These are phyloP conservation scores for Trametes pubescens DNA, from an alignment of 1,284 basidiomycete species.

Conservation along the genomic window DNA sequence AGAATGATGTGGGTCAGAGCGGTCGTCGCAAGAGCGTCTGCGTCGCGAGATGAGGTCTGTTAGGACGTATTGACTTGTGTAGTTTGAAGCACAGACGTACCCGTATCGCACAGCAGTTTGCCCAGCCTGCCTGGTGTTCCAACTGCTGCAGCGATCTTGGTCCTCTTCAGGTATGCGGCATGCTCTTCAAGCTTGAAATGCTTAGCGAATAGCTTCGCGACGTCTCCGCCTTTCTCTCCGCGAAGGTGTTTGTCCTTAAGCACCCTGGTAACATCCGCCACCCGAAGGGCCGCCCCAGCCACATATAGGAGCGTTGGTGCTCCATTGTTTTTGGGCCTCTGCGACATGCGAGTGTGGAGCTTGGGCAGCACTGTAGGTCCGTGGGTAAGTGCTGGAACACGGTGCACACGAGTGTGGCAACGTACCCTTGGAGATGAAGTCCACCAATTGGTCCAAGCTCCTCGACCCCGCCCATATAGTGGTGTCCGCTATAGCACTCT, in stretches of 20 bases:
- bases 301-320: slow-evolving; percentile 83
- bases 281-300: slow-evolving; percentile 80
- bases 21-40: slow-evolving; percentile 74
- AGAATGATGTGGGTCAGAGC: slow-evolving; percentile 85
- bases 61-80: slow-evolving; percentile 30
- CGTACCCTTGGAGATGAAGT: slow-evolving; percentile 78
- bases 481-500: slow-evolving; percentile 76
- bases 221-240: slow-evolving; percentile 81
- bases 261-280: slow-evolving; percentile 76
- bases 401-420: slow-evolving; percentile 9
- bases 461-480: slow-evolving; percentile 73
- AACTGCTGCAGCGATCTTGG: slow-evolving; percentile 79
- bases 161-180: slow-evolving; percentile 74
- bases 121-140: slow-evolving; percentile 86
- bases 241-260: slow-evolving; percentile 73
- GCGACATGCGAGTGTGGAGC: slow-evolving; percentile 71
- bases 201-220: slow-evolving; percentile 87
- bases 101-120: slow-evolving; percentile 80
- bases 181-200: slow-evolving; percentile 88
- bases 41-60: slow-evolving; percentile 12
- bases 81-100: slow-evolving; percentile 52
- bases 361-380: slow-evolving; percentile 66
- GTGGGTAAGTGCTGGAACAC: not conserved
- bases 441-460: slow-evolving; percentile 69
- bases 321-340: slow-evolving; percentile 76